Percentiles rank a stretch among this genome's conserved stretches.
Conservation (phyloP, 768 basidiomycete genomes). For the Suillus sp. region DNA sequence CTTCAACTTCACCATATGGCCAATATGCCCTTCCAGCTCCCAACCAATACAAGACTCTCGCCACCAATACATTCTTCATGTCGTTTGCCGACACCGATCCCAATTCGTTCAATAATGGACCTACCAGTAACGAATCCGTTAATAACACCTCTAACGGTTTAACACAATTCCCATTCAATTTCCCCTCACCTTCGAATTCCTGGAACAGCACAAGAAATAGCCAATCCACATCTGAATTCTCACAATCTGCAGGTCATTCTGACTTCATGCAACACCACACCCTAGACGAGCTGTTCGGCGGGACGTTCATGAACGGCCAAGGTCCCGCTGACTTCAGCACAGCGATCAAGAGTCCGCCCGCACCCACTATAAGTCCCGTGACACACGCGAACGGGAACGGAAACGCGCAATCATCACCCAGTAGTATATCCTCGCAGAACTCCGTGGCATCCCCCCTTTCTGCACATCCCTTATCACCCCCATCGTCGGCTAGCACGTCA, state of each 20-base stretch:
- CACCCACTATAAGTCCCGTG: conserved; percentile 52
- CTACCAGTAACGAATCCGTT: conserved; percentile 11
- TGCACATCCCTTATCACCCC: conserved; percentile 21
- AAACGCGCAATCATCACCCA: conserved; percentile 22
- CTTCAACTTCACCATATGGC: conserved; percentile 49
- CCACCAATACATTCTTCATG: conserved; percentile 82
- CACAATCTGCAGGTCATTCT: conserved; percentile 24
- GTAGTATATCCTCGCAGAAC: conserved; percentile 17
- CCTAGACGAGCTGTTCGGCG: conserved; percentile 52
- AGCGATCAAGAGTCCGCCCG: conserved; percentile 33
- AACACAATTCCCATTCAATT: conserved; percentile 48
- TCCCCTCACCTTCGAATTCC: conserved; percentile 39
- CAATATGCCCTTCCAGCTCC: conserved; percentile 46
- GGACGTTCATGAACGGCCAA: conserved; percentile 35
- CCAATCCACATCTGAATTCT: conserved; percentile 27
- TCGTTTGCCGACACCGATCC: conserved; percentile 69
- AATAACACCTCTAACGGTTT: conserved; percentile 24
- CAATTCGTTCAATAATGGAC: conserved; percentile 28
- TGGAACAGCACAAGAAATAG: conserved; percentile 30
- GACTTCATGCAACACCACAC: conserved; percentile 29
- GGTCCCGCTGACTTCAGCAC: conserved; percentile 37
- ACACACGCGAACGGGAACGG: conserved; percentile 40
- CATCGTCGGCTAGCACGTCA: conserved; percentile 30
- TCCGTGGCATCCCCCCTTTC: conserved; percentile 19
- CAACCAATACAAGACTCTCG: conserved; percentile 74